These are phyloP conservation scores for Pontederia crassipes DNA, from an alignment of 176 grass and related monocot genomes.

Conservation along the genomic window DNA sequence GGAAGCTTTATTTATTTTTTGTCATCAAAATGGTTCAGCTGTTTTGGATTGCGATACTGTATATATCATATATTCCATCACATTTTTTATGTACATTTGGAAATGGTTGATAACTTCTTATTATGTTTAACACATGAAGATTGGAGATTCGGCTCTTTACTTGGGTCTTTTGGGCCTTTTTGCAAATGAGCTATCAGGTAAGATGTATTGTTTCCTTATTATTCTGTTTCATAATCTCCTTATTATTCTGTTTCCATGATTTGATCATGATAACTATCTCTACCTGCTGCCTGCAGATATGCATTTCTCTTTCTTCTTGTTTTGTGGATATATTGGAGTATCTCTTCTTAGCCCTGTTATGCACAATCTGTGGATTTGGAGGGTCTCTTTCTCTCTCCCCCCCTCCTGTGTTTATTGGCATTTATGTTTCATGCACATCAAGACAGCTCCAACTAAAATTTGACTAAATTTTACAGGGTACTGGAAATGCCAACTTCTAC, in stretches of 20 bases:
- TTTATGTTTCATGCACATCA: background rate
- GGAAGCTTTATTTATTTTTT: no score
- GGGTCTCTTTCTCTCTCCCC: slow-evolving; percentile 46
- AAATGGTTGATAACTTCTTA: slow-evolving; percentile 4
- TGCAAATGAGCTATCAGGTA: slow-evolving; percentile 78
- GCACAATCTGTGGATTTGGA: slow-evolving; percentile 99
- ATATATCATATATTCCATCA: background rate
- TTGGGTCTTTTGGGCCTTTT: slow-evolving; percentile 85
- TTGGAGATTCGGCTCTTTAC: slow-evolving; percentile 90
- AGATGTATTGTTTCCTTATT: background rate
- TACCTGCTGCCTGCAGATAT: slow-evolving; percentile 60
- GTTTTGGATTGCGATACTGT: background rate
- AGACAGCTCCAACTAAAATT: slow-evolving; percentile 2
- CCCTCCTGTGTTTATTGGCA: background rate
- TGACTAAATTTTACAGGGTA: slow-evolving; percentile 41
- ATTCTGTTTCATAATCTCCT: background rate
- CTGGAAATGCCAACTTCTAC: slow-evolving; percentile 98
- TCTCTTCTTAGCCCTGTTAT: slow-evolving; percentile 90
- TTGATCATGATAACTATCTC: background rate
- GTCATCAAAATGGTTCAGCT: background rate
- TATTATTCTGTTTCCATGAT: background rate
- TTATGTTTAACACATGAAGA: slow-evolving; percentile 36
- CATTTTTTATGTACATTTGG: background rate
- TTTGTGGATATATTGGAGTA: slow-evolving; percentile 82
- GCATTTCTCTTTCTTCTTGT: slow-evolving; percentile 91